Evolutionary conservation across 805 yeast genomes (phyloP).

Genomic region (Starmerella asiatica): DNA sequence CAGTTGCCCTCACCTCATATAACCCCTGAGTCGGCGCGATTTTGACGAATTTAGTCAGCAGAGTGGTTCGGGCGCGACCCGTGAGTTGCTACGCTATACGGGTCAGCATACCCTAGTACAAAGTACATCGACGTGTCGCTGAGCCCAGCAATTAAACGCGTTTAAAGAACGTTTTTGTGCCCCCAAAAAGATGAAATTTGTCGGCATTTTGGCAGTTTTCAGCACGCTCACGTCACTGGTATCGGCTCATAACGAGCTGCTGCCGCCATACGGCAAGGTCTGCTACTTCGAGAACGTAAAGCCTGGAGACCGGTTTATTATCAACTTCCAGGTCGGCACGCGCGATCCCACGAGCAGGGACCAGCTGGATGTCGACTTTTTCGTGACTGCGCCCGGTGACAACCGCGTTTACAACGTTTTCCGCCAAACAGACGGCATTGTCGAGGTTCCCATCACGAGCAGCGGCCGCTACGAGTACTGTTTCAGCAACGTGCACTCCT

Average conservation of each 20-base stretch:
- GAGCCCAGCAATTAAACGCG: too few species aligned
- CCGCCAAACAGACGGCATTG: slow-evolving; percentile 70
- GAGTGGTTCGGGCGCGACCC: too few species aligned
- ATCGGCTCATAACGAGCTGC: slow-evolving; percentile 63
- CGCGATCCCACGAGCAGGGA: slow-evolving; percentile 39
- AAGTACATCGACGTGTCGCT: too few species aligned
- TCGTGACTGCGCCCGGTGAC: slow-evolving; percentile 38
- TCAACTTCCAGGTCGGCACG: slow-evolving; percentile 87
- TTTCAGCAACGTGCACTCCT: slow-evolving; percentile 73
- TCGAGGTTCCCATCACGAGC: slow-evolving; percentile 47
- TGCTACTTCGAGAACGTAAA: slow-evolving; percentile 80
- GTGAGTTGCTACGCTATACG: too few species aligned
- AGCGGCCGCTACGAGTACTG: slow-evolving; percentile 76
- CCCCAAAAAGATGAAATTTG: slow-evolving; percentile 8
- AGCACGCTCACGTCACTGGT: slow-evolving; percentile 12
- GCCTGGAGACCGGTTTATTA: slow-evolving; percentile 71
- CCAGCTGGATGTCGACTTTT: slow-evolving; percentile 44
- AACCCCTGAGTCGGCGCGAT: too few species aligned
- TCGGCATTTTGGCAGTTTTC: slow-evolving; percentile 9
- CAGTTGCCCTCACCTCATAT: too few species aligned
- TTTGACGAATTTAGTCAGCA: too few species aligned
- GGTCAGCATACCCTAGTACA: too few species aligned
- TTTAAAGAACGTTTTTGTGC: too few species aligned
- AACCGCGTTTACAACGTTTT: slow-evolving; percentile 35
- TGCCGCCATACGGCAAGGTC: slow-evolving; percentile 71